A percentile compares a stretch with the other conserved stretches of the same genome.
These are phyloP conservation scores for Ascochyta koolunga DNA, from an alignment of 2,329 filamentous ascomycete genomes.

Conservation along the genomic window DNA sequence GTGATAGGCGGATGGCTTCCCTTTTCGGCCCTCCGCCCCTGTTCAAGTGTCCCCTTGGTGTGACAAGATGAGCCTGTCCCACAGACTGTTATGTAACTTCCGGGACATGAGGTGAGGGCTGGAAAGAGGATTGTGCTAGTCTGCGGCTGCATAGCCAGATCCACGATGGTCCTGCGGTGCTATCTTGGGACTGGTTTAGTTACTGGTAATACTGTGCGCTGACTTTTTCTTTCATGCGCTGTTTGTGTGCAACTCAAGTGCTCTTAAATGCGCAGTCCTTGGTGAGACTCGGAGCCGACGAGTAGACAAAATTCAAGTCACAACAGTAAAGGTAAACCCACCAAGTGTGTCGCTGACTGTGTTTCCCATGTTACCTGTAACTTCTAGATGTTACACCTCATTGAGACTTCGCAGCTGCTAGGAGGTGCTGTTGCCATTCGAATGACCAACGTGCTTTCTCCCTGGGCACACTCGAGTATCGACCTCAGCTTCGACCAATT, in stretches of 20 bases:
- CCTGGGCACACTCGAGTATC: neutral
- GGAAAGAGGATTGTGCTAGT: neutral
- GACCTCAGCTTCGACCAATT: neutral
- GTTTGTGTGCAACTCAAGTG: neutral
- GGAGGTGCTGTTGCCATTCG: neutral
- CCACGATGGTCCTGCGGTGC: neutral
- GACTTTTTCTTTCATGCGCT: constrained; percentile 38
- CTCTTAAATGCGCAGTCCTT: neutral
- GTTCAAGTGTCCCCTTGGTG: neutral
- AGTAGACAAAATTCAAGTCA: neutral
- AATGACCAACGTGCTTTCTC: neutral
- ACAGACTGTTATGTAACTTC: neutral
- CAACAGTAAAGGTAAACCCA: neutral
- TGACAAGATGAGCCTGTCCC: neutral
- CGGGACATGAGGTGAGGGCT: neutral
- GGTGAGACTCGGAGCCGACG: neutral
- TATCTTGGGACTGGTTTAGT: neutral
- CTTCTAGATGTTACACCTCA: neutral
- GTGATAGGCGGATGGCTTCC: constrained; percentile 8
- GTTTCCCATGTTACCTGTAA: neutral
- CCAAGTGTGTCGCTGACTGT: neutral
- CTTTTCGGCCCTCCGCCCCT: constrained; percentile 1
- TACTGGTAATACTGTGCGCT: constrained; percentile 36
- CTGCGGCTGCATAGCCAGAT: neutral
- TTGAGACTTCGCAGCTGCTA: neutral